A percentile compares a stretch with the other conserved stretches of the same genome.
These are phyloP conservation scores for Podila epicladia DNA, from an alignment of 192 early-diverging fungal genomes.

Conservation along the genomic window DNA sequence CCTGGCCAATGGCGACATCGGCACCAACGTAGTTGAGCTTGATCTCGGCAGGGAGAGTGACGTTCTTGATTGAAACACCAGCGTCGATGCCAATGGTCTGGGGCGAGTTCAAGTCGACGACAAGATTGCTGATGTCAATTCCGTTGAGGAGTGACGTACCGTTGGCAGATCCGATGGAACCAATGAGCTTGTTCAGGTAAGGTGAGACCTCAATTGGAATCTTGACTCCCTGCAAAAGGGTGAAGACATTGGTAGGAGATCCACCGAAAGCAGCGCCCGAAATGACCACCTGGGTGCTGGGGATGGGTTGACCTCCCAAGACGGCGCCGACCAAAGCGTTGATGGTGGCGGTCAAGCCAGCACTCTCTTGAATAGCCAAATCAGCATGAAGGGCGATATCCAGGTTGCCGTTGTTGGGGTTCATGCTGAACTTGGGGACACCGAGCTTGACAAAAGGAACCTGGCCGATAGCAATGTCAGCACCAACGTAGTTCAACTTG, in stretches of 20 bases:
- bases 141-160: conserved; percentile 8
- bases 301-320: conserved; percentile 14
- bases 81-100: conserved; percentile 22
- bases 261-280: conserved; percentile 19
- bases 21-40: conserved; percentile 30
- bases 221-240: conserved; percentile 15
- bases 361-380: conserved; percentile 9
- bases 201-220: conserved; percentile 20
- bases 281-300: neutral
- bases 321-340: conserved; percentile 10
- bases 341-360: conserved; percentile 14
- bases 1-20: conserved; percentile 4
- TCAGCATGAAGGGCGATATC: conserved; percentile 5
- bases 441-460: conserved; percentile 8
- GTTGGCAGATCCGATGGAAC: neutral
- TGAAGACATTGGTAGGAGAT: conserved; percentile 13
- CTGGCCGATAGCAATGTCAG: conserved; percentile 12
- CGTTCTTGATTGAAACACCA: conserved; percentile 15
- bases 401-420: conserved; percentile 18
- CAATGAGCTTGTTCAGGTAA: conserved; percentile 6
- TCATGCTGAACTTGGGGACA: conserved; percentile 16
- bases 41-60: conserved; percentile 19
- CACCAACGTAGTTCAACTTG: conserved; percentile 26
- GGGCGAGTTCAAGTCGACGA: conserved; percentile 22
- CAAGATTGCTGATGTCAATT: conserved; percentile 6